Evolutionary conservation across 768 basidiomycete species (phyloP).

Genomic region (Boletus pseudopeckii): DNA sequence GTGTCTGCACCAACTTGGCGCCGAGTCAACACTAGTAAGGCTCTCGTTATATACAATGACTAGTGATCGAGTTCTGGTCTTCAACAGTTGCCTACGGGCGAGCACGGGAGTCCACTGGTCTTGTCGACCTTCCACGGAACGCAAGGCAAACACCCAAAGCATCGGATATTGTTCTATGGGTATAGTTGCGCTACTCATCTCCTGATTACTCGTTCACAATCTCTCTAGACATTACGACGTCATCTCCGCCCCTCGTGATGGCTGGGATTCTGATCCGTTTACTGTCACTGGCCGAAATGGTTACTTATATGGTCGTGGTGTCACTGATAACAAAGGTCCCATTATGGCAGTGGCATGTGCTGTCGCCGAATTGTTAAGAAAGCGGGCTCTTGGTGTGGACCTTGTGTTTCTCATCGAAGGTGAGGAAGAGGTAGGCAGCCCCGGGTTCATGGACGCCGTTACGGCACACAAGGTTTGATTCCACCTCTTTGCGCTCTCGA

Average conservation of each 20-base stretch:
- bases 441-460: constrained; percentile 80
- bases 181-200: constrained; percentile 26
- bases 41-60: not conserved
- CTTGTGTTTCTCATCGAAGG: constrained; percentile 92
- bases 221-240: constrained; percentile 86
- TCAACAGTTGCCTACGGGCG: constrained; percentile 68
- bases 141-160: constrained; percentile 54
- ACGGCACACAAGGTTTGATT: constrained; percentile 61
- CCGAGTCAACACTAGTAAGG: constrained; percentile 69
- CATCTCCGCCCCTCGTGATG: constrained; percentile 69
- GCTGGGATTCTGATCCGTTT: constrained; percentile 88
- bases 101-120: constrained; percentile 82
- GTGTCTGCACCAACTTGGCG: constrained; percentile 84
- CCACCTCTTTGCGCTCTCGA: not conserved
- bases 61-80: not conserved
- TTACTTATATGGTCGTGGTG: constrained; percentile 86
- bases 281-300: constrained; percentile 78
- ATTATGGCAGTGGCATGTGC: constrained; percentile 90
- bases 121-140: constrained; percentile 82
- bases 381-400: constrained; percentile 76
- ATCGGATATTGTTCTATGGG: constrained; percentile 90
- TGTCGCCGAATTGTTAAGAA: constrained; percentile 72
- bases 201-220: not conserved
- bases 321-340: constrained; percentile 95
- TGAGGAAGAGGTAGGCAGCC: constrained; percentile 93